Evolutionary conservation across 2,329 filamentous ascomycete species (phyloP).

Genomic region (Alternaria rosae): DNA sequence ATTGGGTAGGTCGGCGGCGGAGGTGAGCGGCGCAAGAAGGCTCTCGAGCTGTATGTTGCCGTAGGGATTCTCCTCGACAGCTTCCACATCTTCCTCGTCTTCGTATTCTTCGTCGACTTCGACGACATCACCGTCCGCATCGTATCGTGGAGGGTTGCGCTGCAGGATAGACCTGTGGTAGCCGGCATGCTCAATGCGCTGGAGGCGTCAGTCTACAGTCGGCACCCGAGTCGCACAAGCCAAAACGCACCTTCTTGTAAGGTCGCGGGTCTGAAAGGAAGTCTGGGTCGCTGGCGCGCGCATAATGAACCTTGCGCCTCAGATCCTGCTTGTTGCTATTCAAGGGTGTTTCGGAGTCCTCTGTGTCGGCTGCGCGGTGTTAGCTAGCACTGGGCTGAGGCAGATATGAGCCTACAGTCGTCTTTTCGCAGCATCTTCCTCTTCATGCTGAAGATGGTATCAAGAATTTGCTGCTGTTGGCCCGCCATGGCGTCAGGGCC

Average conservation of each 20-base stretch:
- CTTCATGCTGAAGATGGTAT: constrained; percentile 52
- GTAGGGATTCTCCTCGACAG: constrained; percentile 75
- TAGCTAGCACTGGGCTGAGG: constrained; percentile 17
- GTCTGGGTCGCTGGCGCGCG: constrained; percentile 73
- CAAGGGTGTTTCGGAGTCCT: constrained; percentile 72
- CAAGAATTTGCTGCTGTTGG: constrained; percentile 51
- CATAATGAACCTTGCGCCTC: constrained; percentile 76
- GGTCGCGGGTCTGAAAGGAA: constrained; percentile 65
- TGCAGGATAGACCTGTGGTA: constrained; percentile 76
- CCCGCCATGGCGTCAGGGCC: constrained; percentile 45
- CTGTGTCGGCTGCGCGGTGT: constrained; percentile 71
- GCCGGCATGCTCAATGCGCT: constrained; percentile 78
- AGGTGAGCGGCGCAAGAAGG: constrained; percentile 76
- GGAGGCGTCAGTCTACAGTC: constrained; percentile 30
- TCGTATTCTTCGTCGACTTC: constrained; percentile 76
- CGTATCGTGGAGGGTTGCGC: constrained; percentile 74
- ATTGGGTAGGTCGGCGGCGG: constrained; percentile 74
- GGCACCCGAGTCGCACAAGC: constrained; percentile 6
- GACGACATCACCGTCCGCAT: constrained; percentile 80
- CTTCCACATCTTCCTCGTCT: constrained; percentile 68
- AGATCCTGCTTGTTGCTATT: constrained; percentile 82
- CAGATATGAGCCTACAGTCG: constrained; percentile 38
- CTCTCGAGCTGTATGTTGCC: constrained; percentile 74
- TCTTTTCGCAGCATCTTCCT: constrained; percentile 44
- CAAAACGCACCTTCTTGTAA: constrained; percentile 71